Evolutionary conservation across 331 rosid species (phyloP).

Genomic region (Cucumis variabilis): DNA sequence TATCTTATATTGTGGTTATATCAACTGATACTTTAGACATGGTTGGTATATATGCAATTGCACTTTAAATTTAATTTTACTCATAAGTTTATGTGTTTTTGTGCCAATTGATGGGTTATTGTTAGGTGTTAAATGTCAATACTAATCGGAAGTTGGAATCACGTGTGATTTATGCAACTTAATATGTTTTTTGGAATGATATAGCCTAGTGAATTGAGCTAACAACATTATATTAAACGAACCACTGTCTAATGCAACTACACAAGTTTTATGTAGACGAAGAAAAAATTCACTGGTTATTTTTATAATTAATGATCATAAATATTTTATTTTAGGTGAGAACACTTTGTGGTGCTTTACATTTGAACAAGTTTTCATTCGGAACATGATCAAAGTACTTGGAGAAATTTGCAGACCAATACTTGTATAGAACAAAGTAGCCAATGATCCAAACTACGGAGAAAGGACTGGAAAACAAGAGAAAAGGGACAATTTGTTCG

Average conservation of each 20-base stretch:
- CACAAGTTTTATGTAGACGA: too few species aligned
- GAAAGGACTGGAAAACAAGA: neutral
- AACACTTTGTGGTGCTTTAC: neutral
- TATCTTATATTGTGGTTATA: too few species aligned
- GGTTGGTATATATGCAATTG: too few species aligned
- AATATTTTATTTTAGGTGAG: constrained; percentile 10
- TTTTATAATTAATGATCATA: neutral
- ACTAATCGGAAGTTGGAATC: neutral
- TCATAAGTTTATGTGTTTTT: too few species aligned
- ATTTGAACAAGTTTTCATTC: neutral
- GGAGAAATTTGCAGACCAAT: neutral
- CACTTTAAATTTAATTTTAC: too few species aligned
- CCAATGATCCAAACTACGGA: neutral
- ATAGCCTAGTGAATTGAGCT: neutral
- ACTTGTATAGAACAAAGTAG: neutral
- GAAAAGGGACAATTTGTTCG: neutral
- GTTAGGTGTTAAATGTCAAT: neutral
- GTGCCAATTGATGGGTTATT: too few species aligned
- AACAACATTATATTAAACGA: neutral
- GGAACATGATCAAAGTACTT: neutral
- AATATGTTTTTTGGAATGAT: neutral
- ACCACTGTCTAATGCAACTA: neutral
- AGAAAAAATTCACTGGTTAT: too few species aligned
- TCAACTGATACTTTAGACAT: too few species aligned
- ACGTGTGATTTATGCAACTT: neutral